Evolutionary conservation across 768 basidiomycete genomes (phyloP).

Genomic region (Hysterangium stoloniferum): DNA sequence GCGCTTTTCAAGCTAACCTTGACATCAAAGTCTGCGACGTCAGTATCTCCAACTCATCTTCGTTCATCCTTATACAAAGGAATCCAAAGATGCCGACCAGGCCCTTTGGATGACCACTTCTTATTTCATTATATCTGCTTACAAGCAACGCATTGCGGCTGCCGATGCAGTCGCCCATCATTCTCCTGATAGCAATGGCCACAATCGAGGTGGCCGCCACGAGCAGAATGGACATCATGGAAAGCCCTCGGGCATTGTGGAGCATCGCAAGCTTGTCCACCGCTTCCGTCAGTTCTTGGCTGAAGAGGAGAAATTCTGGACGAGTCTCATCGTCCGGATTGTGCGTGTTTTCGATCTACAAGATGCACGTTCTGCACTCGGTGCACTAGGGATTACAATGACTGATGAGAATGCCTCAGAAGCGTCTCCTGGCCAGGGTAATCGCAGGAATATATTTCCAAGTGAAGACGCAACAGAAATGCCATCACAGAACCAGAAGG

Average conservation of each 20-base stretch:
- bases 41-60: constrained; percentile 65
- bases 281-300: constrained; percentile 86
- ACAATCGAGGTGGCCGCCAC: constrained; percentile 18
- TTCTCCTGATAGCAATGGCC: neutral
- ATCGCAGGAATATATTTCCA: constrained; percentile 45
- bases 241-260: constrained; percentile 55
- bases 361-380: constrained; percentile 52
- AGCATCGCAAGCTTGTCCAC: constrained; percentile 78
- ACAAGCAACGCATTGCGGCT: constrained; percentile 65
- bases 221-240: constrained; percentile 33
- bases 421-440: constrained; percentile 26
- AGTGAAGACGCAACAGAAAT: constrained; percentile 37
- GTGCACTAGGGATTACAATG: constrained; percentile 44
- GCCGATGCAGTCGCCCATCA: constrained; percentile 40
- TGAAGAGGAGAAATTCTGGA: constrained; percentile 91
- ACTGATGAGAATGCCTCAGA: constrained; percentile 29
- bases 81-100: constrained; percentile 73
- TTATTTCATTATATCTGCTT: constrained; percentile 73
- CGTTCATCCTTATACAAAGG: constrained; percentile 57
- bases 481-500: constrained; percentile 43
- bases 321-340: constrained; percentile 65
- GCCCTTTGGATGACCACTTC: constrained; percentile 92
- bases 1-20: constrained; percentile 1
- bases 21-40: constrained; percentile 49
- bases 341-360: constrained; percentile 64